phyloP scores from a whole-genome alignment of 352 stramenopile genomes.

The Pythium utonaiense region DNA sequence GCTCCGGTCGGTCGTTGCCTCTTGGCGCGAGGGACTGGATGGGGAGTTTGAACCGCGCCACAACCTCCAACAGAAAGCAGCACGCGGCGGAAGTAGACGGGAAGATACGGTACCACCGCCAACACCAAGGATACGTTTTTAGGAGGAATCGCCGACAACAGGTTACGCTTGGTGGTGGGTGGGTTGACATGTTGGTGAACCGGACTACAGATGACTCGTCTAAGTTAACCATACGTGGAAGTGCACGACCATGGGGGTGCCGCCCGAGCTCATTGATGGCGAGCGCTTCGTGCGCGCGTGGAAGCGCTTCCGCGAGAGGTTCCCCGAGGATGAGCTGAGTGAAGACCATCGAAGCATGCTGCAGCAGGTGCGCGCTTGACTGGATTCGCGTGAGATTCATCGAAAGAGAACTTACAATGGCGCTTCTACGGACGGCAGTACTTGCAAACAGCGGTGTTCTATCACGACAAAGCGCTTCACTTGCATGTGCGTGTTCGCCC shows the following conservation, averaged over 20 bases:
- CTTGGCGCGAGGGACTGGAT: conserved; percentile 15
- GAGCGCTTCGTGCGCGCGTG: conserved; percentile 63
- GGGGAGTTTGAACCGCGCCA: conserved; percentile 11
- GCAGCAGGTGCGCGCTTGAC: conserved; percentile 6
- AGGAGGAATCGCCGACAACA: neutral
- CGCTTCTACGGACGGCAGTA: conserved; percentile 1
- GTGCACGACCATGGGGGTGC: conserved; percentile 11
- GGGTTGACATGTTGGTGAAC: neutral
- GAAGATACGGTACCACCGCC: neutral
- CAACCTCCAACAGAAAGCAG: conserved; percentile 15
- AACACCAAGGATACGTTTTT: neutral
- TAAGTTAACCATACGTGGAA: conserved; percentile 2
- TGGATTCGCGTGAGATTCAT: neutral
- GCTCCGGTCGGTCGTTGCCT: conserved; percentile 2
- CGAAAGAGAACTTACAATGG: neutral
- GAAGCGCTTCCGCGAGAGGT: conserved; percentile 41
- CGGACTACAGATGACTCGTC: neutral
- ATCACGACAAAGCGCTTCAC: conserved; percentile 9
- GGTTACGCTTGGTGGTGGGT: too few species aligned
- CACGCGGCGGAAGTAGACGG: conserved; percentile 7
- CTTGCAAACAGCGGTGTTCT: conserved; percentile 17
- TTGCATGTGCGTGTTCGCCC: neutral
- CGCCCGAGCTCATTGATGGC: conserved; percentile 31
- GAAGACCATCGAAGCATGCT: conserved; percentile 22
- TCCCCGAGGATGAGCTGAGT: conserved; percentile 21